Base-by-base conservation (phyloP, 352 stramenopile species). In the Globisporangium apiculatum region DNA sequence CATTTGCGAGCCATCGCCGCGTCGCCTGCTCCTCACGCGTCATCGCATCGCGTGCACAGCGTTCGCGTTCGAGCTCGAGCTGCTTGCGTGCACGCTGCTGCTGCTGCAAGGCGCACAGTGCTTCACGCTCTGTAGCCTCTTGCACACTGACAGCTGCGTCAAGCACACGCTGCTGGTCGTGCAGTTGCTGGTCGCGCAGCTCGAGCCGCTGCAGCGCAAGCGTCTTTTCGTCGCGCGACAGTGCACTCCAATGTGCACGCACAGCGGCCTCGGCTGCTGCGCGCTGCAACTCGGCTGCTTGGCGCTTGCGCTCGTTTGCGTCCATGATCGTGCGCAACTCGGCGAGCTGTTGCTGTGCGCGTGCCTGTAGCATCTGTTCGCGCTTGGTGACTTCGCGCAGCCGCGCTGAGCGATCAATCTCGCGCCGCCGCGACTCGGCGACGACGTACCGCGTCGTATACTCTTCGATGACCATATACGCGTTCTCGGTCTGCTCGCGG, bases 401-500 rank as follows among this genome's bases (percentile, higher is more conserved):
- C 2, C 73, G 68, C 38, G 69, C 49, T 18, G 60, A 54, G 35
- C 64, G 50, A 15, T 75, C 68, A 2, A 79, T 36, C 31, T 72
- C 57, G 0, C 72, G 72, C 3, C 72, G 60, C 24, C 73, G 66
- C 8, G 48, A 61, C 55, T 86, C 72, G 0, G 75, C 68, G 7
- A 89, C 59, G 0, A 77, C 45, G 42, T 89, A 86, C 7, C 75
- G 68, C 43, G 57, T 80, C 9, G 77, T 66, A 51, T 79, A 75
- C 48, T 91, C 78, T 55, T 91, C 73, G 1, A 83, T 57, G 36
- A 79, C 17, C 78, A 89, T 91, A 1, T 58, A 59, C 4, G 69
- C 58, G 41, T 73, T 75, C 51, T 84, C 78, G 3, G 68, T 67
- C 15, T 83, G 60, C 41, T 86, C 77, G 8, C 62, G 53, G 1